Evolutionary conservation across 441 rosid genomes (phyloP), one percentile per base, ranked within the genome.

Genomic region (Mallotus repandus): DNA sequence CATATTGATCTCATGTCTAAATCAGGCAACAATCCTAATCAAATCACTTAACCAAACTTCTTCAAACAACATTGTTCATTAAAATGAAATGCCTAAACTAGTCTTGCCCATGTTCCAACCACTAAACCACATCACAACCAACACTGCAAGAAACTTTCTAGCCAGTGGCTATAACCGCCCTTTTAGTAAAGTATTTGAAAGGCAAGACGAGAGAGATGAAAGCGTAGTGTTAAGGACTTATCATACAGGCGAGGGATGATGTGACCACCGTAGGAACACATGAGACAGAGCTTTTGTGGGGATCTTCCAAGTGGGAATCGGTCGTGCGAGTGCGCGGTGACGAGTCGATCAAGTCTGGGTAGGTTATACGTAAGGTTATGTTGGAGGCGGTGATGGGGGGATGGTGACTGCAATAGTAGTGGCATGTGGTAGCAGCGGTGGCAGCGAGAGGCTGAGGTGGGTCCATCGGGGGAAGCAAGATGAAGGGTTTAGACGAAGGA

Each of bases 241-340:
- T 93, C 96, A 77, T 93, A 97, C 1, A 98, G 98, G 1, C 99
- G 92, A 16, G 99, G 99, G 15, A 93, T 87, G 80, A 95, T 95
- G 61, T 91, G 95, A 15, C 98, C 99, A 25, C 96, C 98, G 77
- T 89, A 93, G 75, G 98, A 93, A 80, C 99, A 93, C 98, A 95
- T 95, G 72, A 95, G 90, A 8, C 99, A 94, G 74, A 95, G 91
- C 81, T 25, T 93, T 91, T n/a, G 95, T 73, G 15, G 91, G 82
- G 86, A 61, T 89, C 97, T 29, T 91, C 97, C 85, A 74, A 58
- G 79, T 88, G 87, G 62, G 86, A 82, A 15, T 91, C 96, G 63
- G 89, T 84, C 83, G 85, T 84, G 66, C 97, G 98, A 12, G 98
- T 90, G 56, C 92, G 83, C 7, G 98, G 97, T 15, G 97, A 86